phyloP scores from a whole-genome alignment of 495 filamentous ascomycete species.

The Penicillium chermesinum region DNA sequence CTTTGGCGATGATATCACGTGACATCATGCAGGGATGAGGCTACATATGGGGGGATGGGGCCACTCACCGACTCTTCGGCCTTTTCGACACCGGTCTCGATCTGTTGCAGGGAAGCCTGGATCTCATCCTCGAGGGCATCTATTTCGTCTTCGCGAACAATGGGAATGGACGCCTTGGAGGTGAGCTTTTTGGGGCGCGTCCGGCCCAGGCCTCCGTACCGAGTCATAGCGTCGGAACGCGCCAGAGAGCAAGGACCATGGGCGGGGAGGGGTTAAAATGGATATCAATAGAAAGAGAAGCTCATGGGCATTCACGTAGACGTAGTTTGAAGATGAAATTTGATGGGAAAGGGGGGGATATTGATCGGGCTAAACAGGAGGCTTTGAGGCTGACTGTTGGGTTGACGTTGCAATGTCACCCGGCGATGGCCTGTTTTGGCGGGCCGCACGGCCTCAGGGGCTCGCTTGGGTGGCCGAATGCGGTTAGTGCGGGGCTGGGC shows the following conservation, averaged over 20 bases:
- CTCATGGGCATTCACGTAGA: constrained; percentile 51
- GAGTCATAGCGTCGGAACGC: constrained; percentile 62
- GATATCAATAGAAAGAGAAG: constrained; percentile 38
- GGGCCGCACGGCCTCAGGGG: constrained; percentile 46
- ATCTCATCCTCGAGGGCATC: constrained; percentile 67
- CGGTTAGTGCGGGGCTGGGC: constrained; percentile 46
- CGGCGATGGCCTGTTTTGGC: constrained; percentile 41
- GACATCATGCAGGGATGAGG: constrained; percentile 39
- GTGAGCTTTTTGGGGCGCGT: constrained; percentile 85
- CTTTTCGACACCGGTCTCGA: constrained; percentile 95
- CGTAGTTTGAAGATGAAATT: constrained; percentile 53
- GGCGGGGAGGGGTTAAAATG: constrained; percentile 37
- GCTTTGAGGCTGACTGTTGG: constrained; percentile 46
- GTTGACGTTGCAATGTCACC: constrained; percentile 59
- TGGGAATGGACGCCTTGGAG: constrained; percentile 76
- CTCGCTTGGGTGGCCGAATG: constrained; percentile 40
- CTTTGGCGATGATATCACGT: constrained; percentile 48
- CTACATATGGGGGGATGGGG: constrained; percentile 34
- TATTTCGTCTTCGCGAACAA: constrained; percentile 85
- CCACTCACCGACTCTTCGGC: constrained; percentile 90
- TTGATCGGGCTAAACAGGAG: constrained; percentile 50
- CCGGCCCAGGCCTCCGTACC: constrained; percentile 53
- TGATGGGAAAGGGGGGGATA: constrained; percentile 46
- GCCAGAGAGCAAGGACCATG: constrained; percentile 43
- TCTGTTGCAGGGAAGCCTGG: constrained; percentile 63